Percentiles rank a stretch among this genome's conserved stretches.
Conservation (phyloP, 2,329 filamentous ascomycete genomes). For the Claviceps fusiformis region DNA sequence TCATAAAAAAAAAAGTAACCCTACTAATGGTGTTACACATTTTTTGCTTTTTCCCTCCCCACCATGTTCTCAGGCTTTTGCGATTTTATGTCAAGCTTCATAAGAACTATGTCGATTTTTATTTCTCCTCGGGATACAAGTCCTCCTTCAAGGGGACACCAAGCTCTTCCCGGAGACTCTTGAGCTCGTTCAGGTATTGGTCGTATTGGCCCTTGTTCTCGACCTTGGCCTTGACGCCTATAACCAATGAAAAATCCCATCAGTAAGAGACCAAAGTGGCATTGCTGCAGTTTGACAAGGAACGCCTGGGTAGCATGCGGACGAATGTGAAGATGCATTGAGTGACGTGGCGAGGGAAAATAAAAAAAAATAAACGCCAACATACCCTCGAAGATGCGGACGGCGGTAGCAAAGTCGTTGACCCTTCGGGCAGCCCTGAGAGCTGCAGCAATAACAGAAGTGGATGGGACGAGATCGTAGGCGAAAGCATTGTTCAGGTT, state of each 20-base stretch:
- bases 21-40: background rate
- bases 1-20: background rate
- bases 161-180: slow-evolving; percentile 84
- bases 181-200: slow-evolving; percentile 88
- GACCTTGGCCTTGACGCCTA: slow-evolving; percentile 97
- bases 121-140: slow-evolving; percentile 60
- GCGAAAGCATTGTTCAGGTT: slow-evolving; percentile 99
- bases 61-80: background rate
- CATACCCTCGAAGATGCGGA: slow-evolving; percentile 96
- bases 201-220: slow-evolving; percentile 97
- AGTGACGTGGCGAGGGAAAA: background rate
- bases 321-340: background rate
- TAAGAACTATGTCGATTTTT: slow-evolving; percentile 19
- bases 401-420: slow-evolving; percentile 96
- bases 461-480: slow-evolving; percentile 96
- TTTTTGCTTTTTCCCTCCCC: background rate
- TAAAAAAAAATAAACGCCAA: background rate
- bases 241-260: background rate
- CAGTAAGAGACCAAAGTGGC: background rate
- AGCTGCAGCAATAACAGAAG: slow-evolving; percentile 79
- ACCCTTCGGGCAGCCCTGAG: slow-evolving; percentile 89
- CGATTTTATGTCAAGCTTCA: background rate
- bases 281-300: background rate
- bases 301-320: background rate
- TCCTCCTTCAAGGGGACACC: slow-evolving; percentile 85